Base-by-base conservation (phyloP, 2,329 filamentous ascomycete species). In the Fusarium pseudoanthophilum region DNA sequence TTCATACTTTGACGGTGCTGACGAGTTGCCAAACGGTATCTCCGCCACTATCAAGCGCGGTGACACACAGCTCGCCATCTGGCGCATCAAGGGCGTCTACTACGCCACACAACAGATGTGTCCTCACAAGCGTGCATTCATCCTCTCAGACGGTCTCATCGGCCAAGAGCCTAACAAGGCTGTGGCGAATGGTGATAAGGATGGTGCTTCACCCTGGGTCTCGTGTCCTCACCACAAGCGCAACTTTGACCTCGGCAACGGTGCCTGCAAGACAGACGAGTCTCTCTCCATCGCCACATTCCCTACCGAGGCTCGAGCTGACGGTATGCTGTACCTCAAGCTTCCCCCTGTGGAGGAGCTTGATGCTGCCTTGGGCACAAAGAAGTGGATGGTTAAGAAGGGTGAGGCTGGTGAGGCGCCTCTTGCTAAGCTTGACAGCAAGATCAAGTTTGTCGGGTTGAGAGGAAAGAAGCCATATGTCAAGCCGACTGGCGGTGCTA, bases 91-190 rank as follows among this genome's bases (percentile, higher is more conserved):
- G 60, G 94, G 94, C 26, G 89, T 88, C 60, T 97, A 92, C 86
- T 95, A 95, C 81, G 93, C 93, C 66, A 93, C 92, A 20, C 95
- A 97, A 84, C 94, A 97, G 80, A 97, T 97, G 95, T 97, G 95
- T 80, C 95, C 95, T 15, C 94, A 97, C 84, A 96, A 95, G 83
- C 92, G 94, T 16, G 92, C 94, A 2, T 97, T 97, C 78, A 92
- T 95, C n/a, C 89, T 97, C 32, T 92, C 92, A 0, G 95, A 97
- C 79, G 94, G 94, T 4, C 84, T 97, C 14, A 88, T 97, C 52
- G 95, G 95, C 45, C 92, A 94, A 73, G 88, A 90, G 32, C 75
- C 80, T 52, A 60, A 70, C 28, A 56, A 70, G 42, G 20, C 61
- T 26, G 61, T 84, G 52, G 77, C 84, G 67, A 59, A 64, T 15